Base-by-base conservation (phyloP, 2,329 filamentous ascomycete species). In the Thelonectria olida region DNA sequence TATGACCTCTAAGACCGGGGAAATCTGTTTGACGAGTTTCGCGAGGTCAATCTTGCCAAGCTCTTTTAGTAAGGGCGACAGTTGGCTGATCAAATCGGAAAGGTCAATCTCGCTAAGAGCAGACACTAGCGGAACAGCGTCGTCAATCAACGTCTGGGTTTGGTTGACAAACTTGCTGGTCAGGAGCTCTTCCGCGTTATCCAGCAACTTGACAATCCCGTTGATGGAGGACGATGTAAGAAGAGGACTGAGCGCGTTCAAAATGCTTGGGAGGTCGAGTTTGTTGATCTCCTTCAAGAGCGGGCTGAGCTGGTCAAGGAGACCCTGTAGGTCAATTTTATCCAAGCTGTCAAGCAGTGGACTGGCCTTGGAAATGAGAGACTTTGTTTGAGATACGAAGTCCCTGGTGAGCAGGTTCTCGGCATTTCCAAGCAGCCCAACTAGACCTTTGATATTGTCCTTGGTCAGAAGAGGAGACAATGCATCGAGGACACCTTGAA, bases 381-480 rank as follows among this genome's bases (percentile, higher is more conserved):
- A 59, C 54, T 73, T 68, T 2, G 69, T 70, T 17, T 73, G 65
- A 0, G 65, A 62, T 0, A 76, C 73, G 17, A 71, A 71, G n/a
- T 69, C 64, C n/a, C 59, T 61, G 1, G 70, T 73, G 1, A 76
- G 59, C 1, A 76, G 69, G 4, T 63, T 39, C 50, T 74, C 66
- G 0, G 76, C 72, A 34, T 79, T 72, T 7, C 73, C 69, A 5
- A 79, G 68, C 1, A 80, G 60, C 8, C 73, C 73, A 7, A 79
- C 64, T n/a, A 77, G 63, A 5, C 74, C 72, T 1, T 74, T 67
- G 28, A 31, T 12, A 77, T 65, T 0, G 72, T 76, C 69, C 31
- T 68, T 68, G 0, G 73, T 76, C 1, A 78, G 70, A 1, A 78
- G 56, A 1, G 75, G 75, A 7, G 65, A 57, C 0, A 77, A 47